Conservation (phyloP, 2,329 filamentous ascomycete species). For the Microascus cirrosus region DNA sequence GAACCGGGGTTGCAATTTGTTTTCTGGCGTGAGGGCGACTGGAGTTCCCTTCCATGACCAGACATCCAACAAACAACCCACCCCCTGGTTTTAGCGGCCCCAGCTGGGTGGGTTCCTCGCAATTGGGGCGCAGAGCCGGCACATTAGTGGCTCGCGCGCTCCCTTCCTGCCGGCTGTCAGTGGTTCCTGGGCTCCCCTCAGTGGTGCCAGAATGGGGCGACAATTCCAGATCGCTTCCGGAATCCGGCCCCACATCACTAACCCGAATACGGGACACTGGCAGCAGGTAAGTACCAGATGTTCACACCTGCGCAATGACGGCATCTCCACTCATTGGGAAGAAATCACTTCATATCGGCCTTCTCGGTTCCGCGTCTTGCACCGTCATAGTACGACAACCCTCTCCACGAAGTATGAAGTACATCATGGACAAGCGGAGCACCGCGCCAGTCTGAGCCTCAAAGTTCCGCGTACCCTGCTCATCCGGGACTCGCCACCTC, state of each 20-base stretch:
- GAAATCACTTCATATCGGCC: constrained; percentile 4
- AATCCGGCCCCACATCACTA: constrained; percentile 3
- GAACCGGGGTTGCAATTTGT: neutral
- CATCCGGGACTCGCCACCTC: neutral
- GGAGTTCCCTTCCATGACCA: neutral
- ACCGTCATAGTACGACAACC: neutral
- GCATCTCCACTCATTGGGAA: neutral
- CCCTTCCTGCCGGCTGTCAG: neutral
- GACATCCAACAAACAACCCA: neutral
- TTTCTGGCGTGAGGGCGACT: neutral
- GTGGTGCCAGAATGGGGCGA: constrained; percentile 5
- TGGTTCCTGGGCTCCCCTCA: neutral
- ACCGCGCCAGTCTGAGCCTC: neutral
- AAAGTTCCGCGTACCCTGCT: neutral
- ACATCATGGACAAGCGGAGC: neutral
- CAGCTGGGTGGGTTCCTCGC: neutral
- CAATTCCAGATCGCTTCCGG: neutral
- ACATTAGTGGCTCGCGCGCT: too few species aligned
- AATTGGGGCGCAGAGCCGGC: neutral
- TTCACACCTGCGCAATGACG: neutral
- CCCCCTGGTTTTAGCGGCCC: neutral
- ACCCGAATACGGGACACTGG: constrained; percentile 4
- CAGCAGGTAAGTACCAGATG: neutral
- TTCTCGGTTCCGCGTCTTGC: neutral
- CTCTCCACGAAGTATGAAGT: neutral